Evolutionary conservation across 805 yeast species (phyloP).

Genomic region (Candida nitratophila): DNA sequence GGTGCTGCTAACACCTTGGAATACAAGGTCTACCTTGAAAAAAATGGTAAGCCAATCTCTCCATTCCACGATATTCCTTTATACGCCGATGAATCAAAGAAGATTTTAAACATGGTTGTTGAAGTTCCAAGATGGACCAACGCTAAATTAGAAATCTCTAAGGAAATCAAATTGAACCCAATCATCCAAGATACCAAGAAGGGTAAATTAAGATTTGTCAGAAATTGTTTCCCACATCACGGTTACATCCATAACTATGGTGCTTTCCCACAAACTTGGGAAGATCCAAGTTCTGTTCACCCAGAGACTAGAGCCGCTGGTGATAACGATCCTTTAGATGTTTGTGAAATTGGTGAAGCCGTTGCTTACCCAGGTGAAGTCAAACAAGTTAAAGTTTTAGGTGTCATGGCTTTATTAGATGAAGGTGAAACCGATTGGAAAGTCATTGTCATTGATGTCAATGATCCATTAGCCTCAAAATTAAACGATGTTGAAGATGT

Average conservation of each 20-base stretch:
- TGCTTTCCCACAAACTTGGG: constrained; percentile 95
- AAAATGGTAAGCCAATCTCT: constrained; percentile 90
- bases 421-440: constrained; percentile 92
- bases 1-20: constrained; percentile 96
- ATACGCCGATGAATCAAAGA: constrained; percentile 89
- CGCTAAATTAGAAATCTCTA: constrained; percentile 92
- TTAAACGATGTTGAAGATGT: constrained; percentile 89
- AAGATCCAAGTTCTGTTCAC: constrained; percentile 58
- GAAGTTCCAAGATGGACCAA: constrained; percentile 99
- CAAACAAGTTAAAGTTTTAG: constrained; percentile 85
- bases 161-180: constrained; percentile 81
- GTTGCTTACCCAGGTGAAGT: constrained; percentile 66
- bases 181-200: constrained; percentile 96
- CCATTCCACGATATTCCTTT: constrained; percentile 93
- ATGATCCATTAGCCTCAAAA: constrained; percentile 85
- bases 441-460: constrained; percentile 79
- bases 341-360: constrained; percentile 71
- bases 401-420: constrained; percentile 91
- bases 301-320: constrained; percentile 66
- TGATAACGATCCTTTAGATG: constrained; percentile 84
- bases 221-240: constrained; percentile 98
- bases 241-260: constrained; percentile 99
- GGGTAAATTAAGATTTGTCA: constrained; percentile 91
- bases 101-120: constrained; percentile 72
- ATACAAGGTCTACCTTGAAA: constrained; percentile 83